Percentiles rank a stretch among this genome's conserved stretches.
Evolutionary conservation across 371 early-diverging fungal genomes (phyloP).

Genomic region (Zopfochytrium polystomum): DNA sequence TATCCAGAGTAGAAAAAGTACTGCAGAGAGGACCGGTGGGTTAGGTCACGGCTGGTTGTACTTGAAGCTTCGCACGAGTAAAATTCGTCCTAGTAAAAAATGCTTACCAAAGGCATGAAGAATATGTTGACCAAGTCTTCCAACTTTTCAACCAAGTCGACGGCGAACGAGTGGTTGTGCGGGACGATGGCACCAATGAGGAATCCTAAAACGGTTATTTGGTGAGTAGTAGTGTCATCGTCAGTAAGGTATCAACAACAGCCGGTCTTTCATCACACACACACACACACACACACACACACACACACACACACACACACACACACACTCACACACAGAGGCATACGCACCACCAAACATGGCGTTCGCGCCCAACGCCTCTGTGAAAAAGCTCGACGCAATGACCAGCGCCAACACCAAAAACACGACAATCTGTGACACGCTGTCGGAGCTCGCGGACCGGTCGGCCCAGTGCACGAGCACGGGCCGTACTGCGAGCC

Average conservation of each 20-base stretch:
- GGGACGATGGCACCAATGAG: constrained; percentile 83
- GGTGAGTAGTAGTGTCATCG: too few relatives aligned
- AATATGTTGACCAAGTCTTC: constrained; percentile 85
- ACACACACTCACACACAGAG: too few relatives aligned
- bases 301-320: too few relatives aligned
- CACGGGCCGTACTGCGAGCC: constrained; percentile 24
- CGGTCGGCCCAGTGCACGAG: constrained; percentile 14
- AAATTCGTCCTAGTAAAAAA: neutral
- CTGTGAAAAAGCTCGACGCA: constrained; percentile 73
- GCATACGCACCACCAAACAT: constrained; percentile 96
- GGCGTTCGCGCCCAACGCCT: constrained; percentile 81
- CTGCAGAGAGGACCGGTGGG: neutral
- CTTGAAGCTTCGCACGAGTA: neutral
- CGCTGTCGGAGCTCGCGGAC: constrained; percentile 11
- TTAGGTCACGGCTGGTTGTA: too few relatives aligned
- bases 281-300: too few relatives aligned
- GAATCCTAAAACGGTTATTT: constrained; percentile 11
- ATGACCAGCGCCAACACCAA: constrained; percentile 26
- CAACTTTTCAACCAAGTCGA: constrained; percentile 82
- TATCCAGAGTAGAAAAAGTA: neutral
- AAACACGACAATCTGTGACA: constrained; percentile 54
- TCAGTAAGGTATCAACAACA: too few relatives aligned
- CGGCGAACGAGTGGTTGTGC: constrained; percentile 80
- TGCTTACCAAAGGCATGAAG: constrained; percentile 77
- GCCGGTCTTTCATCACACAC: too few relatives aligned